Evolutionary conservation across 106 monocot species (phyloP).

Genomic region (Cymbidium sinense): DNA sequence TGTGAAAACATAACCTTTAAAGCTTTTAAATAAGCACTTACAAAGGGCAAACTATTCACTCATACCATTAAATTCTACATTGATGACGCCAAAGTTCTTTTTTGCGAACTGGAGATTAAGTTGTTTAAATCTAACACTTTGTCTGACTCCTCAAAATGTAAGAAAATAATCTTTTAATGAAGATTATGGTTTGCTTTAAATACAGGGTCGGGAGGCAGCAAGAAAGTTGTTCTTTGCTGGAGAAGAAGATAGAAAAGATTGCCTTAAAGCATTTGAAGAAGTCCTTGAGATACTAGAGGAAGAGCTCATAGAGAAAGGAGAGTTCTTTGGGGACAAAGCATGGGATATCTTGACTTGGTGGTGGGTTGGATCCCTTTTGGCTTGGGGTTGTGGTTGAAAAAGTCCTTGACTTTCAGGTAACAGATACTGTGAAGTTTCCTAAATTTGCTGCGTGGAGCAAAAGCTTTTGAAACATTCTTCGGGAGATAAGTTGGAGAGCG

Average conservation of each 20-base stretch:
- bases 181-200: not conserved
- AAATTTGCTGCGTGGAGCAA: conserved; percentile 15
- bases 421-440: conserved; percentile 7
- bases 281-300: conserved; percentile 3
- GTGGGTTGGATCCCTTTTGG: conserved; percentile 23
- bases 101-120: no score
- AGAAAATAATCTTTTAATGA: no score
- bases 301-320: not conserved
- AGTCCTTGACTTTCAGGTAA: not conserved
- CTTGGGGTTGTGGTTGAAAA: conserved; percentile 9
- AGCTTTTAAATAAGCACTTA: no score
- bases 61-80: no score
- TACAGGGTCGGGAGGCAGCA: conserved; percentile 8
- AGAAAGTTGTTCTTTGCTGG: not conserved
- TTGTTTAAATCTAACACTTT: no score
- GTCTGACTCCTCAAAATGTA: no score
- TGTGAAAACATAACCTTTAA: no score
- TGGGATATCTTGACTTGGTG: conserved; percentile 24
- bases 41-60: no score
- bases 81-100: no score
- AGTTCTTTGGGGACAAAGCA: conserved; percentile 34
- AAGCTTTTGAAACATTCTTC: not conserved
- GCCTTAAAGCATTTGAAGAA: conserved; percentile 1
- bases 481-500: conserved; percentile 9
- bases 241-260: conserved; percentile 13